Evolutionary conservation across 768 basidiomycete species (phyloP), one percentile per base, ranked within the genome.

Genomic region (Cyclocybe cylindracea): DNA sequence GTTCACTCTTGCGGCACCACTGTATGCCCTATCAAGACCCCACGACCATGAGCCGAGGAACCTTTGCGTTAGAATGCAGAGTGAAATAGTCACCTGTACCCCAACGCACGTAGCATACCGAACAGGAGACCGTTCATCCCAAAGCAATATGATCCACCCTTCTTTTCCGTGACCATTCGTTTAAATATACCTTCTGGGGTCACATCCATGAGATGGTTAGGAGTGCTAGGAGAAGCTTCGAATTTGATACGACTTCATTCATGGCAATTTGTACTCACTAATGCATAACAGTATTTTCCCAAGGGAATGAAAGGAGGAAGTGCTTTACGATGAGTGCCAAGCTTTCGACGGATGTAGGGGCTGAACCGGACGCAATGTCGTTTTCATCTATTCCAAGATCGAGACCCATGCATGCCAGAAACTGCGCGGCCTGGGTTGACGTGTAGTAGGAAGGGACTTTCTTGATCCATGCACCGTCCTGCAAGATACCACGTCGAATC

Each of bases 211-310:
- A 33, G 19, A 46, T 66, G 67, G 18, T 19, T 66, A 24, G 24
- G 24, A 24, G 24, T 69, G 35, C 34, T 33, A 10, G 39, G 24
- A 19, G 29, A 19, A 33, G 31, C 4, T 24, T 24, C 24, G 24
- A 24, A 24, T 24, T 37, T 7, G 8, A 33, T 19, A 42, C 18
- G 40, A 11, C n/a, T 19, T 13, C 7, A 10, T 14, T 5, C n/a
- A 11, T 19, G 1, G n/a, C 16, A 29, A 16, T 51, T n/a, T 16
- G 7, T 11, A 59, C 71, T 50, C 51, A 73, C 73, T 72, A 73
- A 44, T 73, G 73, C 67, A 74, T 71, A 5, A 60, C 59, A 0
- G 67, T 71, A 39, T 71, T 73, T 50, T 75, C 72, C 46, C 67
- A 75, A 2, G 71, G 70, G 39, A 72, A 71, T 4, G 69, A 56